Base-by-base conservation (phyloP, 371 early-diverging fungal species). In the Circinella minor region DNA sequence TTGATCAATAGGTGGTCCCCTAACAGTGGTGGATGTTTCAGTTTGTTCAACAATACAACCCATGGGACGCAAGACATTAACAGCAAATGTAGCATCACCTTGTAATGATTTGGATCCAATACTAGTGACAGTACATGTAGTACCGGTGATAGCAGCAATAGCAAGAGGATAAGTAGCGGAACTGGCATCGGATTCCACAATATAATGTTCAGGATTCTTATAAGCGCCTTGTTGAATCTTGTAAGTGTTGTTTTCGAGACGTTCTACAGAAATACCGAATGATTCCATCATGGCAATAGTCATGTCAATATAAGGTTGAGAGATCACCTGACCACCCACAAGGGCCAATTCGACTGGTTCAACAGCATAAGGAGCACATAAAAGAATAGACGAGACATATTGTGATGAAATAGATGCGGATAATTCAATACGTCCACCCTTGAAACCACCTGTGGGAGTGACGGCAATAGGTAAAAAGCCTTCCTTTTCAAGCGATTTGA, bases 221-320 rank as follows among this genome's bases (percentile, higher is more conserved):
- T 98, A 98, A 0, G 81, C 77, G 4, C 89, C 86, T 55, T 85
- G 77, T 6, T 96, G 94, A 60, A 98, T 94, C 55, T 86, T 74
- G 81, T 97, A 98, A 20, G 86, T 90, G 80, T 94, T 95, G 68
- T 89, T 87, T 38, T 91, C 81, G 15, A 92, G 78, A 34, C 92
- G 88, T 70, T 91, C 86, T 46, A 97, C 96, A 1, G 84, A 64
- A 65, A 95, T 87, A 55, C 99, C 98, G 77, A 98, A 98, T 4
- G 93, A 90, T 69, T 87, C 86, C 99, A 98, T 98, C 98, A 98
- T 97, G 60, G 95, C 89, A 59, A 96, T 91, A 2, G 99, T 98
- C 98, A 98, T 98, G 78, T 98, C 98, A 74, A 98, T 98, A 80
- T 98, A 98, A 14, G 94, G 96, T 77, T 96, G 96, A 46, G 96